Percentiles rank a stretch among this genome's conserved stretches.
These are phyloP conservation scores for Neonectria punicea DNA, from an alignment of 2,329 filamentous ascomycete genomes.

Conservation along the genomic window DNA sequence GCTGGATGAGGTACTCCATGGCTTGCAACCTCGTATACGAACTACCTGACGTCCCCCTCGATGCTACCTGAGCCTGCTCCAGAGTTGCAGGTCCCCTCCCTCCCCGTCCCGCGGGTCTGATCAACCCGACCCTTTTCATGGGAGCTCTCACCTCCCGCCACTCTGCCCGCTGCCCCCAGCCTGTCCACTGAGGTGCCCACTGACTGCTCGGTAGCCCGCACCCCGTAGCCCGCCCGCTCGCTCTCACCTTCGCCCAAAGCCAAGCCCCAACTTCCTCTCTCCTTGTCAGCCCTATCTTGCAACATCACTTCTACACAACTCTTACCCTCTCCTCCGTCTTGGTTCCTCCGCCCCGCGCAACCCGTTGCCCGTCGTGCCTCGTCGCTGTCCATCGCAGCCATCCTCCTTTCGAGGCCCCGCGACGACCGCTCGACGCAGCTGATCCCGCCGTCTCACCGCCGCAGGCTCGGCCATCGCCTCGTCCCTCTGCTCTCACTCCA, in stretches of 20 bases:
- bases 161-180: background rate
- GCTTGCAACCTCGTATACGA: background rate
- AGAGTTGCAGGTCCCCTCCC: constrained; percentile 13
- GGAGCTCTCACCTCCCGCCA: constrained; percentile 7
- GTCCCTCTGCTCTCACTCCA: constrained; percentile 23
- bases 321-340: constrained; percentile 23
- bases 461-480: constrained; percentile 33
- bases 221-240: constrained; percentile 16
- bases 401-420: constrained; percentile 16
- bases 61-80: constrained; percentile 11
- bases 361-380: constrained; percentile 18
- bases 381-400: constrained; percentile 27
- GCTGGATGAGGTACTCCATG: constrained; percentile 5
- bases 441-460: constrained; percentile 39
- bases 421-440: constrained; percentile 28
- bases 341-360: constrained; percentile 11
- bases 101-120: too few relatives aligned
- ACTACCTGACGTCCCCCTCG: constrained; percentile 17
- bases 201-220: background rate
- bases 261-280: constrained; percentile 27
- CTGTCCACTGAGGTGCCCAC: background rate
- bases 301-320: constrained; percentile 38
- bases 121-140: background rate
- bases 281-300: constrained; percentile 43
- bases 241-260: constrained; percentile 24